A percentile compares a stretch with the other conserved stretches of the same genome.
Evolutionary conservation across 1,284 basidiomycete genomes (phyloP).

Genomic region (Leccinum proximum): DNA sequence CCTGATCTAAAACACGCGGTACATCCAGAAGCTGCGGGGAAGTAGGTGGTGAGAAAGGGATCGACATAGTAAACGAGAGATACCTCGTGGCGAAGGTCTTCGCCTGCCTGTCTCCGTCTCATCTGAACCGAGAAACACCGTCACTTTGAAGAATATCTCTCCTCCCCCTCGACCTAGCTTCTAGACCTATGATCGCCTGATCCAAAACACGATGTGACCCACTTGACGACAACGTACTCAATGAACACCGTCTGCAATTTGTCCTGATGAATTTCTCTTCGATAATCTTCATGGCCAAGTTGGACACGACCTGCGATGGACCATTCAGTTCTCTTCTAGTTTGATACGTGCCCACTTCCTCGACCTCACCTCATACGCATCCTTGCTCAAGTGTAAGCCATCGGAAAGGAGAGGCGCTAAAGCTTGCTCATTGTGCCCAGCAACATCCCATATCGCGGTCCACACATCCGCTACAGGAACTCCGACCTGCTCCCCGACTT

Average conservation of each 20-base stretch:
- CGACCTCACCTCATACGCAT: conserved; percentile 62
- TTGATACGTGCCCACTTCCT: background rate
- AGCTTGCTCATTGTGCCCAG: conserved; percentile 52
- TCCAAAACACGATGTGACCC: background rate
- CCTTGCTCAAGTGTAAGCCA: conserved; percentile 74
- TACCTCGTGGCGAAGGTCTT: too few species aligned
- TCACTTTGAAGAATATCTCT: too few species aligned
- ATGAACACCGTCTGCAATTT: conserved; percentile 52
- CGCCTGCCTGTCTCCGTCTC: too few species aligned
- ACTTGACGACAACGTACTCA: conserved; percentile 34
- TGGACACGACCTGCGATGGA: conserved; percentile 58
- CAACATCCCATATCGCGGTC: conserved; percentile 61
- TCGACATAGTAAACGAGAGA: too few species aligned
- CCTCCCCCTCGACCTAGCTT: too few species aligned
- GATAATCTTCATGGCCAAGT: conserved; percentile 59
- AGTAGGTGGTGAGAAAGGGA: too few species aligned
- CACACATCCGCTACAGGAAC: conserved; percentile 72
- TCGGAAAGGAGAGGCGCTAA: conserved; percentile 58
- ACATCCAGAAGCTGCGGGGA: too few species aligned
- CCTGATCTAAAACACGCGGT: too few species aligned
- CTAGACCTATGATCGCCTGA: too few species aligned
- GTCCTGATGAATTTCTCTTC: conserved; percentile 59
- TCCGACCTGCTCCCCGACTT: conserved; percentile 50
- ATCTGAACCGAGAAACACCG: too few species aligned
- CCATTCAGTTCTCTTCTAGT: conserved; percentile 7